Base-by-base conservation (phyloP, 2,329 filamentous ascomycete genomes). In the Arthroderma uncinatum region DNA sequence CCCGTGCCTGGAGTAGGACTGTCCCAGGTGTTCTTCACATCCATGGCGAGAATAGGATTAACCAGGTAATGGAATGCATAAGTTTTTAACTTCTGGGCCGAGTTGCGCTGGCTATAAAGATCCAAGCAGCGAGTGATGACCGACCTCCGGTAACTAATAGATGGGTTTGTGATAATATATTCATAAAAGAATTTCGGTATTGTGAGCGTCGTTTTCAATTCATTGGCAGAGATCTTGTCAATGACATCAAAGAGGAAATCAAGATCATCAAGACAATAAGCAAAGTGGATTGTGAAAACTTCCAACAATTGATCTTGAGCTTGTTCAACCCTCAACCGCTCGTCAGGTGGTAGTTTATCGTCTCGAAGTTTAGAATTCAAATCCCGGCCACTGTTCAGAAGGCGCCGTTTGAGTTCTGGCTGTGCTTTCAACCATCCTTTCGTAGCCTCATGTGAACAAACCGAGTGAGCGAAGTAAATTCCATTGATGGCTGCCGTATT, bases 31-130 rank as follows among this genome's bases (percentile, higher is more conserved):
- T 86, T 83, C 82, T 93, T 92, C 39, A 95, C 85, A 71, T 98
- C 93, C 87, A 92, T 95, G 2, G 92, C 91, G 57, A 99, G 82
- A 39, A 97, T 95, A 0, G 93, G 94, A 66, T 97, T 98, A 62
- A 96, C 88, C 33, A 98, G 80, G 69, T 95, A 85, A 68, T 89
- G 89, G 67, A 98, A 84, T 36, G 94, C 77, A 70, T 95, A 99
- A 55, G 90, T 87, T 71, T 98, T 98, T 47, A 89, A 88, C 74
- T 87, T 91, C 71, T 96, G 93, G 0, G 87, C 84, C 10, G 85
- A 87, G 48, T 78, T 82, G 66, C 86, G 89, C 53, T 84, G 82
- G 5, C 87, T 85, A 69, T 96, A 98, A 0, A 90, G 78, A 57
- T 97, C 91, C 50, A 98, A 81, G 66, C 90, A 95, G 56, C 88